Evolutionary conservation across 2,329 filamentous ascomycete genomes (phyloP).

Genomic region (Neofusicoccum laricinum): DNA sequence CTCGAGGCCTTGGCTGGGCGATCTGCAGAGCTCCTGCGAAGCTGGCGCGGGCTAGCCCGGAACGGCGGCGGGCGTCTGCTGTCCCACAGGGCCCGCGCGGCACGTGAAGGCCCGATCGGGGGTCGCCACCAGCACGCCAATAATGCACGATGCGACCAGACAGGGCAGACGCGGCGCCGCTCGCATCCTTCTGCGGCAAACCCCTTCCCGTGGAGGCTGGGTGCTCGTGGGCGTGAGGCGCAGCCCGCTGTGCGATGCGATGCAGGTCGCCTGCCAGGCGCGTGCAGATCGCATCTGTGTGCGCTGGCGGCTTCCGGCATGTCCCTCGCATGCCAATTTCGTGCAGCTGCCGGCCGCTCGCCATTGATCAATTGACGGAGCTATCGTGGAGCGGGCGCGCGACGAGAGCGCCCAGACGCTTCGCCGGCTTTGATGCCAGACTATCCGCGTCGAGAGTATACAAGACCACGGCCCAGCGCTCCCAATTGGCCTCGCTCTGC

Average conservation of each 20-base stretch:
- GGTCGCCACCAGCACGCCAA: background rate
- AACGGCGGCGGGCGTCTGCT: background rate
- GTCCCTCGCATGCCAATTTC: background rate
- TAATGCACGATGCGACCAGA: background rate
- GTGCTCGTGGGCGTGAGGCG: background rate
- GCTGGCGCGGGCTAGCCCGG: background rate
- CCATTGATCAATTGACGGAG: background rate
- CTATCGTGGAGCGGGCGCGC: background rate
- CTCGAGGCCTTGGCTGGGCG: background rate
- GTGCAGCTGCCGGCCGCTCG: background rate
- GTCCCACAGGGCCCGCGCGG: background rate
- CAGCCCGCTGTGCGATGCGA: background rate
- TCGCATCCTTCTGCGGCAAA: background rate
- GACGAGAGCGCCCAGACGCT: background rate
- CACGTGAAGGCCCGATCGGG: background rate
- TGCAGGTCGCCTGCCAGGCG: background rate
- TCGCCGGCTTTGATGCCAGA: background rate
- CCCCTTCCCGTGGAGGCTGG: background rate
- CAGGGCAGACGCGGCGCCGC: background rate
- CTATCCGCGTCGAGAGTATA: background rate
- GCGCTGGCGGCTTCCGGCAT: background rate
- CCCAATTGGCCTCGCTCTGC: background rate
- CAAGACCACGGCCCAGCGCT: background rate
- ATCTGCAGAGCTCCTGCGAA: background rate
- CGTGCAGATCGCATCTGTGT: background rate